Conservation (phyloP, 441 rosid genomes). For the Eutrema salsugineum region DNA sequence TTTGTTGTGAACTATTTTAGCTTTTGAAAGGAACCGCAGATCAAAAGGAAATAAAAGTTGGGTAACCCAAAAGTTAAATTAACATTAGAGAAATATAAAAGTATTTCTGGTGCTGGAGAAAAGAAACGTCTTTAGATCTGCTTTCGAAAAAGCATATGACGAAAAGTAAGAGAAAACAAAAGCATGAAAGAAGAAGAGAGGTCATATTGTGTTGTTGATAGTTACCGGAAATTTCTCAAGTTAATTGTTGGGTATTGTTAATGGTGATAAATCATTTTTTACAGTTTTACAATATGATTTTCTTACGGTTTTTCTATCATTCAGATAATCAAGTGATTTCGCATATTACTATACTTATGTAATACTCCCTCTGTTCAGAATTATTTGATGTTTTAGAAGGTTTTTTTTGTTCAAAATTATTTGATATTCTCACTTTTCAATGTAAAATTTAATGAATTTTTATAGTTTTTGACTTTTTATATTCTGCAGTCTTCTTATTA, state of each 20-base stretch:
- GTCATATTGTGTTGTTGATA: conserved; percentile 21
- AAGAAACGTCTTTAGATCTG: conserved; percentile 27
- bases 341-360: not conserved
- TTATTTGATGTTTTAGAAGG: no score
- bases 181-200: not conserved
- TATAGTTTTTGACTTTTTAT: no score
- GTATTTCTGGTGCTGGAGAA: conserved; percentile 12
- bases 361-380: no score
- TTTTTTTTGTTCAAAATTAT: no score
- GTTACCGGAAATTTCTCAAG: not conserved
- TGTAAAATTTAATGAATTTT: no score
- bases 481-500: no score
- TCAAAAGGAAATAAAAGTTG: conserved; percentile 29
- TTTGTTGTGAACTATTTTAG: conserved; percentile 9
- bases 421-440: no score
- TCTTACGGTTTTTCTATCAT: not conserved
- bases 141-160: conserved; percentile 30
- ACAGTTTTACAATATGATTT: not conserved
- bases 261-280: not conserved
- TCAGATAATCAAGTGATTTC: not conserved
- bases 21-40: conserved; percentile 13
- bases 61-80: conserved; percentile 10
- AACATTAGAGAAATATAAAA: conserved; percentile 11
- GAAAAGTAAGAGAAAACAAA: conserved; percentile 21
- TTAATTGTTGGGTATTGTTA: not conserved